Conservation (phyloP, 169 alveolate genomes). For the Plasmodium relictum region DNA sequence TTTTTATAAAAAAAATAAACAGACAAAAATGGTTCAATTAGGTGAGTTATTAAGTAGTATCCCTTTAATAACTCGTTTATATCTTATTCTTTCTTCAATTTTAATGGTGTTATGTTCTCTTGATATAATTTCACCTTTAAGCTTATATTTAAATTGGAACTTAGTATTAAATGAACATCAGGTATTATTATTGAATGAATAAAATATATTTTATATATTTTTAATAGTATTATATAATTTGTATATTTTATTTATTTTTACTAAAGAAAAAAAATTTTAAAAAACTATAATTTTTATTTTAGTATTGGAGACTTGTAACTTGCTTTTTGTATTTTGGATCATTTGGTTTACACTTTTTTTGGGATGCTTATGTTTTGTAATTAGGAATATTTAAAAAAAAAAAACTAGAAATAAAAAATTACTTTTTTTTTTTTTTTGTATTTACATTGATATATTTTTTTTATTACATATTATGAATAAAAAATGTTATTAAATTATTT, state of each 20-base stretch:
- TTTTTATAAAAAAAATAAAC: slow-evolving; percentile 13
- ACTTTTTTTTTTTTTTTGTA: background rate
- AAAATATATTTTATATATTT: slow-evolving; percentile 4
- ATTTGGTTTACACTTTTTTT: slow-evolving; percentile 92
- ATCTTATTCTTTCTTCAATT: slow-evolving; percentile 85
- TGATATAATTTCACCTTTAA: slow-evolving; percentile 89
- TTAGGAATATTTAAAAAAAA: slow-evolving; percentile 80
- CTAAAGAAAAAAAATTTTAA: no score
- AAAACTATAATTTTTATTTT: slow-evolving; percentile 32
- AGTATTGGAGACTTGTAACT: slow-evolving; percentile 92
- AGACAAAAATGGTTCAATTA: slow-evolving; percentile 59
- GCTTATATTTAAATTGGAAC: slow-evolving; percentile 89
- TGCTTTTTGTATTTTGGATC: slow-evolving; percentile 94
- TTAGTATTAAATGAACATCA: slow-evolving; percentile 84
- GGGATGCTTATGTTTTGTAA: slow-evolving; percentile 93
- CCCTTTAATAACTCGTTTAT: slow-evolving; percentile 88
- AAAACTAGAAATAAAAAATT: slow-evolving; percentile 58
- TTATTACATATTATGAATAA: background rate
- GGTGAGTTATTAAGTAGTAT: slow-evolving; percentile 65
- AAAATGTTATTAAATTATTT: background rate
- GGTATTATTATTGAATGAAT: slow-evolving; percentile 12
- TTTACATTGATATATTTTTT: background rate
- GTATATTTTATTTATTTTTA: background rate
- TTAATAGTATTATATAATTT: background rate
- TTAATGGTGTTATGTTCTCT: slow-evolving; percentile 89